Evolutionary conservation across 2,329 filamentous ascomycete genomes (phyloP).

Genomic region (Allantophomopsis cytisporea): DNA sequence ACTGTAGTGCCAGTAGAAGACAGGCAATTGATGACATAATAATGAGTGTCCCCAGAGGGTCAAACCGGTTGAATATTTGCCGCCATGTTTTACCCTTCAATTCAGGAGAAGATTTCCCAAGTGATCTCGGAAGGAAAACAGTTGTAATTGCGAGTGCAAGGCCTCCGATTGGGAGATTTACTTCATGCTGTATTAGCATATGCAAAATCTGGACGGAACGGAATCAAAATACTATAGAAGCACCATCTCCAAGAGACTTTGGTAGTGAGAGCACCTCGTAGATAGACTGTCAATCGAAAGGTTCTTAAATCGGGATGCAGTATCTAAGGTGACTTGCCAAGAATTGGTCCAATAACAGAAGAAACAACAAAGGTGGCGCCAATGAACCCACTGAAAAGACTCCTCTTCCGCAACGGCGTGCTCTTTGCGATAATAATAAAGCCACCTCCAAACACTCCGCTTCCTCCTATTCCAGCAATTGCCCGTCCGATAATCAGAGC

Average conservation of each 20-base stretch:
- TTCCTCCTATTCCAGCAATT: slow-evolving; percentile 17
- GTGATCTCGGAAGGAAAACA: slow-evolving; percentile 25
- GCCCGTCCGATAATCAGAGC: slow-evolving; percentile 21
- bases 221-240: slow-evolving; percentile 25
- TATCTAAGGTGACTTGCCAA: no score
- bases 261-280: no score
- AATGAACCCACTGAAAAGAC: slow-evolving; percentile 18
- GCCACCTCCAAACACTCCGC: slow-evolving; percentile 17
- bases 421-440: slow-evolving; percentile 24
- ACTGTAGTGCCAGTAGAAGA: slow-evolving; percentile 33
- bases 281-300: no score
- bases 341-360: slow-evolving; percentile 19
- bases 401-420: slow-evolving; percentile 14
- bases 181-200: no score
- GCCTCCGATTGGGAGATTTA: no score
- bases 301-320: slow-evolving; percentile 21
- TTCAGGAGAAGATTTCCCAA: slow-evolving; percentile 24
- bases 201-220: no score
- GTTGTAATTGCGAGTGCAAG: slow-evolving; percentile 25
- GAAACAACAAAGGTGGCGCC: slow-evolving; percentile 19
- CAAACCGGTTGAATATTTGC: slow-evolving; percentile 32
- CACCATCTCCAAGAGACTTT: slow-evolving; percentile 25
- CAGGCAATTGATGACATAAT: slow-evolving; percentile 30
- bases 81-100: slow-evolving; percentile 15
- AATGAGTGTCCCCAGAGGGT: slow-evolving; percentile 28